phyloP scores from a whole-genome alignment of 2,329 filamentous ascomycete species.

The Aciculosporium take region DNA sequence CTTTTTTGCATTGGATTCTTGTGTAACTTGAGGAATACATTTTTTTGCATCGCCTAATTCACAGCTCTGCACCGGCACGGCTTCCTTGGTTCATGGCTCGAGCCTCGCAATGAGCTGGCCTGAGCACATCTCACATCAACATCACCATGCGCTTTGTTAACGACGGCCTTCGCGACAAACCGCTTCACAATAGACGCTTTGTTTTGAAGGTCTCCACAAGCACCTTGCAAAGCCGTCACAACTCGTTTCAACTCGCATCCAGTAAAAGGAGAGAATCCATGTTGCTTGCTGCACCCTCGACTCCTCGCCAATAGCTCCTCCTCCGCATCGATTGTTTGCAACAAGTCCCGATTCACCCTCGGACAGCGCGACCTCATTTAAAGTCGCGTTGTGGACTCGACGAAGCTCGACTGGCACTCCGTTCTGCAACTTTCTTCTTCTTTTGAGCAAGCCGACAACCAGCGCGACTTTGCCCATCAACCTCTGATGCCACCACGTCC shows the following conservation, averaged over 20 bases:
- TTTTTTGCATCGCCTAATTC: not conserved
- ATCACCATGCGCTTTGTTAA: slow-evolving; percentile 16
- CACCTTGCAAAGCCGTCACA: not conserved
- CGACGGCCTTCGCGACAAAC: slow-evolving; percentile 3
- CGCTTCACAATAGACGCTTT: slow-evolving; percentile 5
- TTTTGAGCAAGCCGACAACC: not conserved
- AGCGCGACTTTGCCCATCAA: not conserved
- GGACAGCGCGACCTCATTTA: not conserved
- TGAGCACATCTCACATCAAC: slow-evolving; percentile 4
- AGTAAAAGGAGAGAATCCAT: not conserved
- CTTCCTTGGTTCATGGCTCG: not conserved
- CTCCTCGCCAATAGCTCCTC: not conserved
- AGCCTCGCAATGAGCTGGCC: slow-evolving; percentile 1
- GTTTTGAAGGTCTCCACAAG: not conserved
- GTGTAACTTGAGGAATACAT: not conserved
- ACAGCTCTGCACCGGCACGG: not conserved
- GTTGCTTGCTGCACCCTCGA: not conserved
- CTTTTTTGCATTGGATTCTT: not conserved
- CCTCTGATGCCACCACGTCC: slow-evolving; percentile 9
- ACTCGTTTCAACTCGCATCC: not conserved
- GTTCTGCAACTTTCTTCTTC: not conserved
- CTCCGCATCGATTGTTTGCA: not conserved
- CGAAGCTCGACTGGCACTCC: not conserved
- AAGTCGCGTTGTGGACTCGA: too few relatives aligned
- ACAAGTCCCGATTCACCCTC: not conserved